Percentiles rank a stretch among this genome's conserved stretches.
phyloP scores from a whole-genome alignment of 352 stramenopile species.

The Globisporangium cederbergense region DNA sequence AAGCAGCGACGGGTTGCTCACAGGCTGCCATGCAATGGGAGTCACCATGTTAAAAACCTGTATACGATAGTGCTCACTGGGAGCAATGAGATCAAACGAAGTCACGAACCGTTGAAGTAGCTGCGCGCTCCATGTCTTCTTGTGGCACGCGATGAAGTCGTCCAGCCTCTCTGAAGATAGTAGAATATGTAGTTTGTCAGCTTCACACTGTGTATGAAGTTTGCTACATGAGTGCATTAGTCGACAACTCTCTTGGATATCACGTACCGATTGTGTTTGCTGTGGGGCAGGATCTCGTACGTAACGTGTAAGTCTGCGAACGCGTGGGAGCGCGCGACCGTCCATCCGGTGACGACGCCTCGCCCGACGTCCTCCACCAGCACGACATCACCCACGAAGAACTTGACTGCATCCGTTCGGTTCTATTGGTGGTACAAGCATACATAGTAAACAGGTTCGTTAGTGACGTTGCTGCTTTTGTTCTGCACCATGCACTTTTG shows the following conservation, averaged over 20 bases:
- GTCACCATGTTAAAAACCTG: neutral
- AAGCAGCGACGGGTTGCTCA: slow-evolving; percentile 60
- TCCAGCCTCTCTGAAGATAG: slow-evolving; percentile 33
- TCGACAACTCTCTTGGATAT: neutral
- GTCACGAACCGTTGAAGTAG: slow-evolving; percentile 35
- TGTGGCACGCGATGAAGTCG: slow-evolving; percentile 60
- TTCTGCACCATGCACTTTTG: neutral
- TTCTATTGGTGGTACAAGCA: slow-evolving; percentile 23
- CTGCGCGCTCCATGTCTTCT: slow-evolving; percentile 40
- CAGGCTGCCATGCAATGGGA: slow-evolving; percentile 25
- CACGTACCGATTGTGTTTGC: slow-evolving; percentile 38
- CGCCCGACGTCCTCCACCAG: slow-evolving; percentile 44
- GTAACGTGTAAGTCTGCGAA: slow-evolving; percentile 38
- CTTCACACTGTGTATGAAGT: too few relatives aligned
- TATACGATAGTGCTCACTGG: neutral
- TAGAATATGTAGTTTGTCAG: neutral
- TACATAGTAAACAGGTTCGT: neutral
- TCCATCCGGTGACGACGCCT: slow-evolving; percentile 69
- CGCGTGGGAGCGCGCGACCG: slow-evolving; percentile 29
- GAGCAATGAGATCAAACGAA: neutral
- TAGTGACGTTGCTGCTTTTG: neutral
- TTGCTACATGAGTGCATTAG: too few relatives aligned
- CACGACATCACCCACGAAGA: slow-evolving; percentile 68
- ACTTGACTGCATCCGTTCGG: slow-evolving; percentile 47
- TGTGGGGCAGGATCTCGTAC: slow-evolving; percentile 72